These are phyloP conservation scores for Populus euphratica DNA, from an alignment of 345 rosid genomes.

Conservation along the genomic window DNA sequence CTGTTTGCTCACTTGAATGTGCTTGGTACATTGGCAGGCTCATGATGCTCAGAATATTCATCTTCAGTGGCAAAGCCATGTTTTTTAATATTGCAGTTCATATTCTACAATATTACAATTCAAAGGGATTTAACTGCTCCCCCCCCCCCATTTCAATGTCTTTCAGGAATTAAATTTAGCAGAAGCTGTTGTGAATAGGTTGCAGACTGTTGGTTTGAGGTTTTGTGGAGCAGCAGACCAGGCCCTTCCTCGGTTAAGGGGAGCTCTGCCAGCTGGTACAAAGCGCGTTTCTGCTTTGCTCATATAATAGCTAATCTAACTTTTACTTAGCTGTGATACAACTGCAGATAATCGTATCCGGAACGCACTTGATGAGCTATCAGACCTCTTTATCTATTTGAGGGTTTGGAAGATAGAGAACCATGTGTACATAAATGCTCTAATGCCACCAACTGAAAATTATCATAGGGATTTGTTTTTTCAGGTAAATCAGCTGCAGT, in stretches of 20 bases:
- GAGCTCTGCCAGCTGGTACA: slow-evolving; percentile 85
- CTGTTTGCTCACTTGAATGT: neutral
- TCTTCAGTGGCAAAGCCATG: neutral
- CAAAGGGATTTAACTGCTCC: neutral
- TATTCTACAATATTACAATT: neutral
- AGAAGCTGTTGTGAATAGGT: slow-evolving; percentile 85
- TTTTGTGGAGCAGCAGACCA: slow-evolving; percentile 90
- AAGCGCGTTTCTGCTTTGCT: neutral
- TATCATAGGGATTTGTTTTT: slow-evolving; percentile 79
- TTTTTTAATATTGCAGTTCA: neutral
- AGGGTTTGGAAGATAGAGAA: slow-evolving; percentile 80
- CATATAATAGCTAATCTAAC: neutral
- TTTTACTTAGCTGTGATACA: slow-evolving; percentile 8
- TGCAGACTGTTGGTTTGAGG: slow-evolving; percentile 87
- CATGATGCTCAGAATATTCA: neutral
- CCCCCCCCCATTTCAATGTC: slow-evolving; percentile 9
- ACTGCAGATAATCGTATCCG: slow-evolving; percentile 68
- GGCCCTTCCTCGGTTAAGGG: slow-evolving; percentile 91
- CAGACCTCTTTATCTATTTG: slow-evolving; percentile 65
- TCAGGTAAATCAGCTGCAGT: slow-evolving; percentile 47
- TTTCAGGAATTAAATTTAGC: slow-evolving; percentile 82
- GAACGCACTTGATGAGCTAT: slow-evolving; percentile 89
- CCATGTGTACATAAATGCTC: slow-evolving; percentile 67
- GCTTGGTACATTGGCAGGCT: neutral
- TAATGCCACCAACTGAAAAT: slow-evolving; percentile 88